phyloP scores from a whole-genome alignment of 768 basidiomycete species.

The Suillus occidentalis region DNA sequence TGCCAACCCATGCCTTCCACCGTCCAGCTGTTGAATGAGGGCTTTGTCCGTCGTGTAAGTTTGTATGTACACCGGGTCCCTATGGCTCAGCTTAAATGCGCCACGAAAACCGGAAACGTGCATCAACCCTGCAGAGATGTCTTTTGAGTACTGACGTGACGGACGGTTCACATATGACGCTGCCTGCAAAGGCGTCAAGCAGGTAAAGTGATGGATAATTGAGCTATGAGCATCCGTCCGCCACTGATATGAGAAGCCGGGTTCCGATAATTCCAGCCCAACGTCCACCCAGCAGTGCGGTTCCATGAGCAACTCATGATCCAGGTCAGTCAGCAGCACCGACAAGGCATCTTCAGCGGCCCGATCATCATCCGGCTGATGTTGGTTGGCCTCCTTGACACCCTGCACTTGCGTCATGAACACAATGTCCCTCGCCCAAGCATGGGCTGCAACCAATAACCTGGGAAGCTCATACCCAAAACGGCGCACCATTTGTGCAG shows the following conservation, averaged over 20 bases:
- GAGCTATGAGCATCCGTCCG: background rate
- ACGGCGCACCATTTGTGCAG: background rate
- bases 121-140: constrained; percentile 30
- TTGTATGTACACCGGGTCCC: constrained; percentile 26
- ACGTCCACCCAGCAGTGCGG: background rate
- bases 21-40: constrained; percentile 22
- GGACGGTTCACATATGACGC: constrained; percentile 18
- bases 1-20: constrained; percentile 22
- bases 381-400: background rate
- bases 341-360: background rate
- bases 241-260: constrained; percentile 1
- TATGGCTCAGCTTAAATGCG: constrained; percentile 17
- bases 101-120: constrained; percentile 34
- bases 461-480: background rate
- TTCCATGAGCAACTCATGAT: too few species aligned
- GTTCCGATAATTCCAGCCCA: background rate
- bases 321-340: background rate
- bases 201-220: background rate
- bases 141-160: constrained; percentile 21
- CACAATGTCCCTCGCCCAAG: background rate
- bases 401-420: constrained; percentile 1
- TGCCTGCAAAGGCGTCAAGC: constrained; percentile 5
- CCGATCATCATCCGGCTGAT: background rate
- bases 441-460: background rate
- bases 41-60: constrained; percentile 37